phyloP scores from a whole-genome alignment of 805 yeast genomes.

The Teunomyces lycoperdinae region DNA sequence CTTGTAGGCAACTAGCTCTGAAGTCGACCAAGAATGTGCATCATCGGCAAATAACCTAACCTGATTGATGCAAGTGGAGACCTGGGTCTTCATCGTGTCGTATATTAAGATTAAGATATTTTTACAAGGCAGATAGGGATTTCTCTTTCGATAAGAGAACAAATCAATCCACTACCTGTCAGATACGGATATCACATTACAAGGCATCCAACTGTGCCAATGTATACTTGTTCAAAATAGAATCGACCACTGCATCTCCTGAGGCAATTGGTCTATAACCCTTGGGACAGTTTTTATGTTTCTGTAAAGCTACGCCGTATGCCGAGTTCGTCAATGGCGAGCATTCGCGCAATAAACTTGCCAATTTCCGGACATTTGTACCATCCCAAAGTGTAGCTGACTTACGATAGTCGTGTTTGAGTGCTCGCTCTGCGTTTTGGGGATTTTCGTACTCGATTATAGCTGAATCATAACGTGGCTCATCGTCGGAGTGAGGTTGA shows the following conservation, averaged over 20 bases:
- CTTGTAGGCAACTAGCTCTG: no score
- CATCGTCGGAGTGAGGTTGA: slow-evolving; percentile 3
- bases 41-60: not conserved
- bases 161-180: not conserved
- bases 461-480: slow-evolving; percentile 38
- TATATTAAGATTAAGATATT: not conserved
- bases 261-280: not conserved
- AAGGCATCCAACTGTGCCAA: slow-evolving; percentile 2
- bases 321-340: not conserved
- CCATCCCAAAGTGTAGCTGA: slow-evolving; percentile 48
- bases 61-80: not conserved
- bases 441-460: slow-evolving; percentile 26
- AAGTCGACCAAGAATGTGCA: not conserved
- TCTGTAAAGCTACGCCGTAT: not conserved
- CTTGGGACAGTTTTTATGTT: not conserved
- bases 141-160: not conserved
- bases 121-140: not conserved
- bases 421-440: slow-evolving; percentile 32
- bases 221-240: slow-evolving; percentile 4
- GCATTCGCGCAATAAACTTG: slow-evolving; percentile 45
- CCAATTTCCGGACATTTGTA: slow-evolving; percentile 40
- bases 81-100: not conserved
- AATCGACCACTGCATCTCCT: not conserved
- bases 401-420: slow-evolving; percentile 38
- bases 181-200: slow-evolving; percentile 4